Conservation (phyloP, 495 filamentous ascomycete genomes). For the Hypoxylon lienhwacheense region DNA sequence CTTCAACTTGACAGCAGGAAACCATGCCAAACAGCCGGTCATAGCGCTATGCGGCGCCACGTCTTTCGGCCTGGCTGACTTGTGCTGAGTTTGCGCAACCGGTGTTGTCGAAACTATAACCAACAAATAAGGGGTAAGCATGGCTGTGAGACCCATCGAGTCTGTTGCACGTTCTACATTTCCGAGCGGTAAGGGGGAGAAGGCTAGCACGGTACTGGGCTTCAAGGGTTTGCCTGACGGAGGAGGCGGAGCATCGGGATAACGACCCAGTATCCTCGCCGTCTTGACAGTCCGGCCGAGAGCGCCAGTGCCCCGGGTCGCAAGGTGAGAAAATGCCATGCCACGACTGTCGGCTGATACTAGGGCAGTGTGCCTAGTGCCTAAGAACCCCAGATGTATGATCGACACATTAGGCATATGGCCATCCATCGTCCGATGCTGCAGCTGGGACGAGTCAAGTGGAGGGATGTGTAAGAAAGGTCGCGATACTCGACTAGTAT, state of each 20-base stretch:
- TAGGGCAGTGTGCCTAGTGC: slow-evolving; percentile 91
- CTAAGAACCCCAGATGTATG: slow-evolving; percentile 92
- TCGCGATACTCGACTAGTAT: slow-evolving; percentile 73
- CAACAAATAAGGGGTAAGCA: slow-evolving; percentile 92
- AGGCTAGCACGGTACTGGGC: slow-evolving; percentile 92
- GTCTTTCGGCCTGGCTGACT: slow-evolving; percentile 85
- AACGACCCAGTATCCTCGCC: slow-evolving; percentile 86
- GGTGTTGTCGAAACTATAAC: slow-evolving; percentile 97
- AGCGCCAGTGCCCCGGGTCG: slow-evolving; percentile 84
- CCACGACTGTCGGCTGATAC: slow-evolving; percentile 94
- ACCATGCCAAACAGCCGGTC: slow-evolving; percentile 95
- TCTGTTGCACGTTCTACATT: slow-evolving; percentile 90
- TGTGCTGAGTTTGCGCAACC: slow-evolving; percentile 93
- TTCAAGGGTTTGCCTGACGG: slow-evolving; percentile 66
- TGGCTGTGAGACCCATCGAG: slow-evolving; percentile 85
- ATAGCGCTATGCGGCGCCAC: slow-evolving; percentile 84
- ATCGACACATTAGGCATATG: slow-evolving; percentile 76
- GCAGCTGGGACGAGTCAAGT: slow-evolving; percentile 64
- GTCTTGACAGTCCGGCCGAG: slow-evolving; percentile 85
- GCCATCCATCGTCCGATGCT: slow-evolving; percentile 71
- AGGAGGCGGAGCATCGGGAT: slow-evolving; percentile 65
- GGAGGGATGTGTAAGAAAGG: slow-evolving; percentile 90
- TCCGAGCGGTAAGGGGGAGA: slow-evolving; percentile 85
- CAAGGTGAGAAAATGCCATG: slow-evolving; percentile 98
- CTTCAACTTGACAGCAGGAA: slow-evolving; percentile 91